Evolutionary conservation across 1,139 yeast species (phyloP).

Genomic region (Barnettozyma hawaiiensis): DNA sequence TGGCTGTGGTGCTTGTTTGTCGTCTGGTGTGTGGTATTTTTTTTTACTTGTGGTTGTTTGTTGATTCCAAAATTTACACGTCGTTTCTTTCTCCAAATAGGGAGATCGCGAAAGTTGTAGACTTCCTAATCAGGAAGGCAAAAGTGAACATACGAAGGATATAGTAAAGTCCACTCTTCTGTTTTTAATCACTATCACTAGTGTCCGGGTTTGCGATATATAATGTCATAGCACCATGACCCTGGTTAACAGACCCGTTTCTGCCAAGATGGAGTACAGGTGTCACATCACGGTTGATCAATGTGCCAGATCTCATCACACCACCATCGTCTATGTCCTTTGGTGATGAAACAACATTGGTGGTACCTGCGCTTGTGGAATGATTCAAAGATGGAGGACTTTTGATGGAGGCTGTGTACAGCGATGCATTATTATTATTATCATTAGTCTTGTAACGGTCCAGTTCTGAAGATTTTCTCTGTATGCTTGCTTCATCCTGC

Average conservation of each 20-base stretch:
- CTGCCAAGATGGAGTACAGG: slow-evolving; percentile 21
- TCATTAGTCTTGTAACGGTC: slow-evolving; percentile 15
- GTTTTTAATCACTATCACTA: slow-evolving; percentile 23
- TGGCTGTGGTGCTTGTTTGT: background rate
- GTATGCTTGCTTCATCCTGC: background rate
- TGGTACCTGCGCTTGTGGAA: background rate
- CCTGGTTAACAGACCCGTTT: slow-evolving; percentile 28
- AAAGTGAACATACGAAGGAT: too few relatives aligned
- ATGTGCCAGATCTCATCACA: slow-evolving; percentile 20
- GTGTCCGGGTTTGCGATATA: slow-evolving; percentile 70
- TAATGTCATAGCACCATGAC: slow-evolving; percentile 38
- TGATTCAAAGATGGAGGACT: slow-evolving; percentile 2
- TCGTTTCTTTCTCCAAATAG: background rate
- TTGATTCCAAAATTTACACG: slow-evolving; percentile 1
- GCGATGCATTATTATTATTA: slow-evolving; percentile 9
- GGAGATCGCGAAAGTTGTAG: slow-evolving; percentile 3
- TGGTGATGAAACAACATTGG: background rate
- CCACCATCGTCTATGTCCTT: background rate
- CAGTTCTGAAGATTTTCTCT: slow-evolving; percentile 8
- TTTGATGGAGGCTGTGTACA: slow-evolving; percentile 1
- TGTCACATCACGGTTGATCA: slow-evolving; percentile 15
- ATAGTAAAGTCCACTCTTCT: too few relatives aligned
- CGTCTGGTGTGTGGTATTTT: too few relatives aligned
- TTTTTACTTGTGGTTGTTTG: background rate
- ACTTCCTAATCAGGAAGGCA: slow-evolving; percentile 15